Conservation (phyloP, 2,329 filamentous ascomycete genomes). For the Claviceps sp. region DNA sequence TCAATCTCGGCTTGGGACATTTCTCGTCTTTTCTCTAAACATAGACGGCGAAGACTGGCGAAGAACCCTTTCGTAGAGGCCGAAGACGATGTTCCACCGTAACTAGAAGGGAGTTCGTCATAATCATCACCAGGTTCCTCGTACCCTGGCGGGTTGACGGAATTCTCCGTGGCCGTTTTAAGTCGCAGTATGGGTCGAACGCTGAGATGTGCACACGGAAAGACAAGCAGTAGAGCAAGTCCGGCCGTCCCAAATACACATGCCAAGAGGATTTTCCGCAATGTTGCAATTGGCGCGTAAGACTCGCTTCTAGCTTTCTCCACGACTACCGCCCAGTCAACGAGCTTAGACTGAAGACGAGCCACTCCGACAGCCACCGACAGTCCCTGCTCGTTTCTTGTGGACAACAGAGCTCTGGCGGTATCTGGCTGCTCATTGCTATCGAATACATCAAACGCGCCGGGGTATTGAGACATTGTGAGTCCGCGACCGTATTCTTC, state of each 20-base stretch:
- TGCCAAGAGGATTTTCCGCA: slow-evolving; percentile 69
- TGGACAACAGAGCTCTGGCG: slow-evolving; percentile 53
- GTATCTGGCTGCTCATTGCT: slow-evolving; percentile 43
- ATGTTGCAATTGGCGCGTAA: slow-evolving; percentile 56
- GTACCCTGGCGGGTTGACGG: slow-evolving; percentile 52
- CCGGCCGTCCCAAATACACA: slow-evolving; percentile 78
- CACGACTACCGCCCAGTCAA: slow-evolving; percentile 71
- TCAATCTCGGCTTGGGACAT: slow-evolving; percentile 16
- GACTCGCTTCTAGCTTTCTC: slow-evolving; percentile 66
- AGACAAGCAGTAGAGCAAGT: slow-evolving; percentile 54
- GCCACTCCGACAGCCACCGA: slow-evolving; percentile 71
- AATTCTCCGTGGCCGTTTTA: slow-evolving; percentile 61
- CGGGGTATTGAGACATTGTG: slow-evolving; percentile 46
- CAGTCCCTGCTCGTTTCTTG: slow-evolving; percentile 56
- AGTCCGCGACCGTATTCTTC: slow-evolving; percentile 40
- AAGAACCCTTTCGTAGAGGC: slow-evolving; percentile 31
- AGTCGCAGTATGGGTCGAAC: slow-evolving; percentile 68
- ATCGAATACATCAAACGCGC: slow-evolving; percentile 45
- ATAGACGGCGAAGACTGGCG: slow-evolving; percentile 22
- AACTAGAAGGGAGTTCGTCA: slow-evolving; percentile 30
- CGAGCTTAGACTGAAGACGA: slow-evolving; percentile 50
- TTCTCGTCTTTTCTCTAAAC: slow-evolving; percentile 20
- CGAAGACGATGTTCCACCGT: slow-evolving; percentile 28
- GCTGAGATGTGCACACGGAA: slow-evolving; percentile 70
- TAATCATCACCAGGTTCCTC: slow-evolving; percentile 30